These are phyloP conservation scores for Candida maesae DNA, from an alignment of 805 yeast genomes.

Conservation along the genomic window DNA sequence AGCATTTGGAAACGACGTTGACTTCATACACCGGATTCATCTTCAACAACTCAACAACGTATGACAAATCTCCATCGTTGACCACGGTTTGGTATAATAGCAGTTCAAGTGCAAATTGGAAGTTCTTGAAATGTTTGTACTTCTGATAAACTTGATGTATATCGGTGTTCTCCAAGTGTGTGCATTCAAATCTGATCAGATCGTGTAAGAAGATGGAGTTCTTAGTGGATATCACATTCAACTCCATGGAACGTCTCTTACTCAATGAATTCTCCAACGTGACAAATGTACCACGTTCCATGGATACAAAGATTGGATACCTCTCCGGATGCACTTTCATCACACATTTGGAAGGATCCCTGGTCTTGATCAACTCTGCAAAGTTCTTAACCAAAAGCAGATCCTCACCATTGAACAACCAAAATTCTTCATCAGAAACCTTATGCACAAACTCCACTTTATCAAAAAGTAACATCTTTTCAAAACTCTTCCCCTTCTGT, in stretches of 20 bases:
- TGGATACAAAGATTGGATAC: slow-evolving; percentile 26
- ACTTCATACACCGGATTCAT: slow-evolving; percentile 22
- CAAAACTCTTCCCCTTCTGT: slow-evolving; percentile 7
- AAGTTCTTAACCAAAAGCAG: slow-evolving; percentile 26
- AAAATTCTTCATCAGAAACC: slow-evolving; percentile 25
- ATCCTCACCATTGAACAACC: slow-evolving; percentile 38
- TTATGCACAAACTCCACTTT: slow-evolving; percentile 26
- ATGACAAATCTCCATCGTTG: slow-evolving; percentile 19
- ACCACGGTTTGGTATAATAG: slow-evolving; percentile 35
- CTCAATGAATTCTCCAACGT: slow-evolving; percentile 38
- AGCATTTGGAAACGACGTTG: slow-evolving; percentile 42
- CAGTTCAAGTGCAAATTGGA: slow-evolving; percentile 44
- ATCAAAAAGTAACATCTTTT: slow-evolving; percentile 21
- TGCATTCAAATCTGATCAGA: slow-evolving; percentile 41
- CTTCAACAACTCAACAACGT: slow-evolving; percentile 22
- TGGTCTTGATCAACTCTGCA: slow-evolving; percentile 5
- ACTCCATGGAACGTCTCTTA: slow-evolving; percentile 28
- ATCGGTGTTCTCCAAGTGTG: slow-evolving; percentile 6
- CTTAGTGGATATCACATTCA: slow-evolving; percentile 33
- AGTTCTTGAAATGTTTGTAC: slow-evolving; percentile 32
- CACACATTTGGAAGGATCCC: slow-evolving; percentile 16
- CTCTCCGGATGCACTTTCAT: slow-evolving; percentile 28
- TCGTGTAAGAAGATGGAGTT: slow-evolving; percentile 43
- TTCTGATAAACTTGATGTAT: slow-evolving; percentile 22
- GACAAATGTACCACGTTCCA: slow-evolving; percentile 34